These are phyloP conservation scores for Gillenia trifoliata DNA, from an alignment of 306 rosid genomes.

Conservation along the genomic window DNA sequence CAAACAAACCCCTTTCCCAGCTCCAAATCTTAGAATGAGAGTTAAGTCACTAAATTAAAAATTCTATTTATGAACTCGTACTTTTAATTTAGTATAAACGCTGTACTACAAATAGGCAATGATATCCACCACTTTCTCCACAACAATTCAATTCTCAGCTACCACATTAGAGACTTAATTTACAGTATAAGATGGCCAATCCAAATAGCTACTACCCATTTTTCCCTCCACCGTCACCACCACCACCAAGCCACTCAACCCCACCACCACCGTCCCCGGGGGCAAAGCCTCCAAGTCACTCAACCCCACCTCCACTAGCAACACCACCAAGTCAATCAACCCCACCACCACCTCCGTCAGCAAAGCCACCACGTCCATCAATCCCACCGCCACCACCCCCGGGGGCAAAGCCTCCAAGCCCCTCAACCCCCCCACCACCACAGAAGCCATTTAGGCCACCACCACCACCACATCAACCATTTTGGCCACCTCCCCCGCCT, in stretches of 20 bases:
- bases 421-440: conserved; percentile 12
- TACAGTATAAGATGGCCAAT: conserved; percentile 33
- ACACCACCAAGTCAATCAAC: conserved; percentile 17
- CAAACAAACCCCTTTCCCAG: conserved; percentile 35
- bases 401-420: background rate
- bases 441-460: conserved; percentile 2
- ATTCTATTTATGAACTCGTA: background rate
- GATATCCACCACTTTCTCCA: conserved; percentile 11
- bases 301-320: background rate
- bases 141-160: background rate
- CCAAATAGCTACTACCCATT: conserved; percentile 31
- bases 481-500: conserved; percentile 42
- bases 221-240: conserved; percentile 18
- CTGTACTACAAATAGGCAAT: conserved; percentile 24
- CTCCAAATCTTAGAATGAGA: conserved; percentile 52
- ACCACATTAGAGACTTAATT: background rate
- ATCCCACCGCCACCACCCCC: background rate
- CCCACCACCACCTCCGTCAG: background rate
- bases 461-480: conserved; percentile 22
- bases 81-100: conserved; percentile 10
- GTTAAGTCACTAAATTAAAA: conserved; percentile 45
- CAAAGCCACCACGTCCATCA: background rate
- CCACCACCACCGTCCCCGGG: background rate
- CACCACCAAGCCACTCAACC: background rate
- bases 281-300: conserved; percentile 6